phyloP scores from a whole-genome alignment of 768 basidiomycete genomes.

The Leucogyrophana mollusca region DNA sequence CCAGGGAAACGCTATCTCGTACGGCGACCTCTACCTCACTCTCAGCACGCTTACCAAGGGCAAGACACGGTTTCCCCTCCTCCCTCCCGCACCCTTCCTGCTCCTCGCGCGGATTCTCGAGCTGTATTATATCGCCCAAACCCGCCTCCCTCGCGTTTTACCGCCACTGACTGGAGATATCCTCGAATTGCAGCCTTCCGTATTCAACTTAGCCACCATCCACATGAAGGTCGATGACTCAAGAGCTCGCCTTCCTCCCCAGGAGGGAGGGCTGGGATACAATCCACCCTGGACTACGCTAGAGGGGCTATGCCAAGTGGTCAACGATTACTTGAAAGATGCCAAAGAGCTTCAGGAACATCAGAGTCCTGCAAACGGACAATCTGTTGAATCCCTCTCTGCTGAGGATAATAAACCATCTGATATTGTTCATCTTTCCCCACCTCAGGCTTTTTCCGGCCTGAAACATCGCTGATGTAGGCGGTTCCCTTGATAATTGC shows the following conservation, averaged over 20 bases:
- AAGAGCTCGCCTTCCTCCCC: conserved; percentile 31
- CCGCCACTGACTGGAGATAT: conserved; percentile 26
- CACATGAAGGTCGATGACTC: conserved; percentile 42
- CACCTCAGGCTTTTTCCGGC: too few relatives aligned
- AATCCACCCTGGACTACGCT: conserved; percentile 26
- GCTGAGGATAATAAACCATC: too few relatives aligned
- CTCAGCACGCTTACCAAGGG: conserved; percentile 31
- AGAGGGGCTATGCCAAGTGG: conserved; percentile 34
- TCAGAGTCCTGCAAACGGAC: too few relatives aligned
- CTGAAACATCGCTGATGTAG: too few relatives aligned
- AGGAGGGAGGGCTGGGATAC: conserved; percentile 39
- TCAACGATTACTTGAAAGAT: conserved; percentile 25
- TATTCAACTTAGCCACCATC: conserved; percentile 31
- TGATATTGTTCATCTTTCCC: too few relatives aligned
- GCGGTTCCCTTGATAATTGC: too few relatives aligned
- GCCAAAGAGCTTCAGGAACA: background rate
- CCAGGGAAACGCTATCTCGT: conserved; percentile 32
- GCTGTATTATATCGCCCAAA: conserved; percentile 13
- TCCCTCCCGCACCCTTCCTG: conserved; percentile 26
- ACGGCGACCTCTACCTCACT: conserved; percentile 33
- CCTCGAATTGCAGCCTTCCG: conserved; percentile 37
- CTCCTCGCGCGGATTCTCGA: conserved; percentile 20
- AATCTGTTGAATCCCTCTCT: too few relatives aligned
- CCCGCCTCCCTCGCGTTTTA: background rate
- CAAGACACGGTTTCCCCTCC: conserved; percentile 22